These are phyloP conservation scores for Hansenula sp. DNA, from an alignment of 1,139 yeast genomes.

Conservation along the genomic window DNA sequence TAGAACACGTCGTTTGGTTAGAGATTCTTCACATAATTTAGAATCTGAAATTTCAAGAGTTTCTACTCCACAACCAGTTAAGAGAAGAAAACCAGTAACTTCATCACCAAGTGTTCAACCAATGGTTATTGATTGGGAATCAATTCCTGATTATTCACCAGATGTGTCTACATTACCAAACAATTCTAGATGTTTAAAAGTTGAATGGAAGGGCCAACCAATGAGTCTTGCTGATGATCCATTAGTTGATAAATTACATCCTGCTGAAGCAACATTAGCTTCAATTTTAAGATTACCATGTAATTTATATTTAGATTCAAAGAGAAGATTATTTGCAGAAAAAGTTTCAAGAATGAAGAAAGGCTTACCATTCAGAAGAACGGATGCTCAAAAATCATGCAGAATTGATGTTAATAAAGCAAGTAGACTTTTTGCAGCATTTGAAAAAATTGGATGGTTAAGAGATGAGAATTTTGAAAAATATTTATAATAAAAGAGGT, in stretches of 20 bases:
- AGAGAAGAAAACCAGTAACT: slow-evolving; percentile 33
- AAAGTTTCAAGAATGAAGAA: slow-evolving; percentile 73
- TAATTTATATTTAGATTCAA: slow-evolving; percentile 84
- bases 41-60: slow-evolving; percentile 19
- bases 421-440: slow-evolving; percentile 85
- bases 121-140: slow-evolving; percentile 49
- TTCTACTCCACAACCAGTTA: slow-evolving; percentile 29
- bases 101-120: slow-evolving; percentile 32
- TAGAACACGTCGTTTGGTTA: slow-evolving; percentile 54
- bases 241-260: slow-evolving; percentile 66
- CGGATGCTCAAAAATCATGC: slow-evolving; percentile 97
- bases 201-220: slow-evolving; percentile 98
- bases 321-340: slow-evolving; percentile 83
- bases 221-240: slow-evolving; percentile 87
- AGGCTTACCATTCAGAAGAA: slow-evolving; percentile 86
- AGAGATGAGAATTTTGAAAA: slow-evolving; percentile 67
- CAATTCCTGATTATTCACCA: slow-evolving; percentile 76
- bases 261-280: slow-evolving; percentile 87
- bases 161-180: slow-evolving; percentile 59
- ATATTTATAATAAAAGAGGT: too few relatives aligned
- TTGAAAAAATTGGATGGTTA: slow-evolving; percentile 94
- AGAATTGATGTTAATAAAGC: slow-evolving; percentile 97
- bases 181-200: slow-evolving; percentile 65
- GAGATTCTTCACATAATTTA: slow-evolving; percentile 30
- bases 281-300: slow-evolving; percentile 86